Evolutionary conservation across 805 yeast species (phyloP).

Genomic region (Yarrowia phangngaensis): DNA sequence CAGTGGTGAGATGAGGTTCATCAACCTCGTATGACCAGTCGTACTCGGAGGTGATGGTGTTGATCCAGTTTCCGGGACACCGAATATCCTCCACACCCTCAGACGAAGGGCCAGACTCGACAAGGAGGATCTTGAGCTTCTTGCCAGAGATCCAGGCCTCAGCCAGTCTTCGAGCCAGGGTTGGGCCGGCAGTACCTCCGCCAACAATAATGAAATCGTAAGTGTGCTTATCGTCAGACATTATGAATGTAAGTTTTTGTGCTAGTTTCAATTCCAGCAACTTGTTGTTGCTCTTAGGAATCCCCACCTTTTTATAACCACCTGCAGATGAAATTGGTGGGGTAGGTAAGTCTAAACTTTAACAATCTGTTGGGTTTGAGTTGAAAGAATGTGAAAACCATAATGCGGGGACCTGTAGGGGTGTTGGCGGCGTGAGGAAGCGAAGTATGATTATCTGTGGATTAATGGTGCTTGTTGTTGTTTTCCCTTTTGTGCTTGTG

Average conservation of each 20-base stretch:
- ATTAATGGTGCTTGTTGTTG: too few species aligned
- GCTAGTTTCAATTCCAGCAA: neutral
- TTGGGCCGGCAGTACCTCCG: slow-evolving; percentile 40
- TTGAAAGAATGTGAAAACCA: too few species aligned
- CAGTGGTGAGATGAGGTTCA: slow-evolving; percentile 37
- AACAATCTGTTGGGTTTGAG: too few species aligned
- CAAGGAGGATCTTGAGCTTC: slow-evolving; percentile 34
- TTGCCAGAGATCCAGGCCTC: slow-evolving; percentile 34
- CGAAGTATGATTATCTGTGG: too few species aligned
- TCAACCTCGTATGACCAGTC: slow-evolving; percentile 40
- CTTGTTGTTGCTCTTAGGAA: slow-evolving; percentile 4
- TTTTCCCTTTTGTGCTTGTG: too few species aligned
- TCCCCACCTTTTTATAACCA: neutral
- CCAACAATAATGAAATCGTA: slow-evolving; percentile 36
- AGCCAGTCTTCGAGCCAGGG: slow-evolving; percentile 39
- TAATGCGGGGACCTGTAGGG: too few species aligned
- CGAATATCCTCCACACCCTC: slow-evolving; percentile 33
- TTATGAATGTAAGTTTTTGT: slow-evolving; percentile 3
- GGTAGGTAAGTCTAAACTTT: too few species aligned
- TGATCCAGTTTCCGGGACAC: slow-evolving; percentile 36
- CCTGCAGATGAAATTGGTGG: too few species aligned
- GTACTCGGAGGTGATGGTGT: slow-evolving; percentile 36
- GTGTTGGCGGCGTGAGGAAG: too few species aligned
- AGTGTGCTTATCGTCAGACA: slow-evolving; percentile 27
- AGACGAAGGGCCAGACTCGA: slow-evolving; percentile 39